These are phyloP conservation scores for Selaginella tamariscina DNA, from an alignment of 75 land plant species.

Conservation along the genomic window DNA sequence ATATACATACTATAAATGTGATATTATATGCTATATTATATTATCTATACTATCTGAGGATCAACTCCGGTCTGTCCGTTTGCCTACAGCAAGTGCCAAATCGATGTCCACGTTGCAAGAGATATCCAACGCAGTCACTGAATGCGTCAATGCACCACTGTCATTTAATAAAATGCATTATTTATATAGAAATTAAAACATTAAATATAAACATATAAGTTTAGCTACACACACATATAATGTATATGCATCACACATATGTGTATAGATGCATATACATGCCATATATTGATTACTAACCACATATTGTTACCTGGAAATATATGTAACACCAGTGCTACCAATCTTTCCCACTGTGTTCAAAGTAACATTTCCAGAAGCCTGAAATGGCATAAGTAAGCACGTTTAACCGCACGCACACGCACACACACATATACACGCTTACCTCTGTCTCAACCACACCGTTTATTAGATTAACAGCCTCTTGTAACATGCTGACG, in stretches of 20 bases:
- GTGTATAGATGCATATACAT: no score
- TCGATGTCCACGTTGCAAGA: slow-evolving; percentile 82
- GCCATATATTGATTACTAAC: neutral
- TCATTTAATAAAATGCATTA: neutral
- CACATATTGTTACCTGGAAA: slow-evolving; percentile 47
- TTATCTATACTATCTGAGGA: no score
- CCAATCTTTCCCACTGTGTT: slow-evolving; percentile 77
- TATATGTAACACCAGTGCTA: slow-evolving; percentile 74
- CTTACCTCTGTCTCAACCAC: slow-evolving; percentile 86
- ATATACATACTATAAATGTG: neutral
- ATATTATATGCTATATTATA: neutral
- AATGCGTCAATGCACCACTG: slow-evolving; percentile 97
- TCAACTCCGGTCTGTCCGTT: slow-evolving; percentile 55
- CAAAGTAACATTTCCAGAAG: slow-evolving; percentile 85
- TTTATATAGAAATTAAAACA: neutral
- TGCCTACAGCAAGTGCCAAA: slow-evolving; percentile 64
- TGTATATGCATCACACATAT: no score
- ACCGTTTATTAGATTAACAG: slow-evolving; percentile 63
- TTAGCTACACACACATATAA: no score
- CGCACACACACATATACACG: neutral
- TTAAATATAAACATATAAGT: no score
- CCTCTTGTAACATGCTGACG: slow-evolving; percentile 82
- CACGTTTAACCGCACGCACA: neutral
- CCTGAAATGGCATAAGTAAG: slow-evolving; percentile 31
- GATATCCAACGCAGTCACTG: slow-evolving; percentile 92